Base-by-base conservation (phyloP, 768 basidiomycete species). In the Astraeus odoratus region DNA sequence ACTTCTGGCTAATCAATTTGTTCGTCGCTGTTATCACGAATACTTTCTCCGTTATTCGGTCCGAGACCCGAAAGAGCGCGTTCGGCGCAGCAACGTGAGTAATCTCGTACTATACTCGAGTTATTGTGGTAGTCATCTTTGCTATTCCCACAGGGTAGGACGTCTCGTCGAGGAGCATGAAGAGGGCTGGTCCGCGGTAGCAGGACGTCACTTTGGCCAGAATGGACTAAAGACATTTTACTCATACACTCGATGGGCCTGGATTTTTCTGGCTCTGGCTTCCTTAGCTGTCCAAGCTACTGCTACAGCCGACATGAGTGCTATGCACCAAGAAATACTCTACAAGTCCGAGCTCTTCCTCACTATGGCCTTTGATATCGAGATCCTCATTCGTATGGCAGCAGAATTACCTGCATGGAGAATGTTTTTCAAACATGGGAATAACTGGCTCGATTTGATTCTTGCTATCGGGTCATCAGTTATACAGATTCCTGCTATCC, bases 1-100 rank as follows among this genome's bases (percentile, higher is more conserved):
- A 97, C 63, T 90, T 96, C 60, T 91, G 89, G 89, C 72, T 95
- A 47, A 83, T 94, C 71, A 92, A 93, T 60, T 65, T 96, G 35
- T 86, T 94, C 59, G 89, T 96, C 45, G 93, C 94, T 15, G 92
- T 96, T n/a, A 94, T 95, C 51, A 90, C 91, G 23, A 86, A 91
- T 57, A 88, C 89, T 0, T 98, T 98, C 61, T 80, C 80, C 15
- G 87, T 86, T 13, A 96, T 96, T 49, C 73, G 90, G 27, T 74
- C 79, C 4, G 83, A 90, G 56, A 96, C 94, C 3, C 78, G 82
- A 60, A 86, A 84, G 60, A 92, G 88, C 61, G 95, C 94, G 0
- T 98, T 97, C 60, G 92, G 91, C 27, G 89, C 89, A 24, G 80
- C 60, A 25, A 53, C 60, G 60, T 62, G 41, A 20, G 62, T 50